A percentile compares a stretch with the other conserved stretches of the same genome.
These are phyloP conservation scores for Penicillium griseofulvum DNA, from an alignment of 2,329 filamentous ascomycete species.

Conservation along the genomic window DNA sequence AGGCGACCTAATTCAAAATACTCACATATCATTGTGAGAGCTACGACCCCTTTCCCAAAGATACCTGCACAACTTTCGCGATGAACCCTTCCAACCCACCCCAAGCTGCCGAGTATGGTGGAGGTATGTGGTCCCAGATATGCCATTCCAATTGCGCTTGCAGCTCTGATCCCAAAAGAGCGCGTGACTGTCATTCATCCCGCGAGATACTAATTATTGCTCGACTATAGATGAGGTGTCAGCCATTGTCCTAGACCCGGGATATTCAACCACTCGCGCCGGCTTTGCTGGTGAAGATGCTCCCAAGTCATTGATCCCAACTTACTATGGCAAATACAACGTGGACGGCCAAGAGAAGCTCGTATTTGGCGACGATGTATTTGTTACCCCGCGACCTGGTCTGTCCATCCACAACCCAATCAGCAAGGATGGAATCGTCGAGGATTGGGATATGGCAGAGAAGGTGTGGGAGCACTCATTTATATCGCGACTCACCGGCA, in stretches of 20 bases:
- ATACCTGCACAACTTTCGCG: constrained; percentile 12
- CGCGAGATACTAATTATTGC: neutral
- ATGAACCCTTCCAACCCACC: constrained; percentile 48
- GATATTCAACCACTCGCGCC: constrained; percentile 85
- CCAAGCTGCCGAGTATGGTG: constrained; percentile 49
- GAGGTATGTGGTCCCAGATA: constrained; percentile 40
- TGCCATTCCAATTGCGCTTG: neutral
- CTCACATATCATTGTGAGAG: neutral
- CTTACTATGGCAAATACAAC: constrained; percentile 72
- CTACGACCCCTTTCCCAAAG: neutral
- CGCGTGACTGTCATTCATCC: neutral
- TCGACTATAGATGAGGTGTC: constrained; percentile 79
- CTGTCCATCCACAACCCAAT: constrained; percentile 92
- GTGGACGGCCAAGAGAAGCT: constrained; percentile 54
- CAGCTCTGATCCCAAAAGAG: neutral
- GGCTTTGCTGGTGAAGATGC: constrained; percentile 98
- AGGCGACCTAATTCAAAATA: neutral
- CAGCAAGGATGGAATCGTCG: constrained; percentile 81
- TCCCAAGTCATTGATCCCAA: constrained; percentile 88
- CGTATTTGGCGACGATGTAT: constrained; percentile 86
- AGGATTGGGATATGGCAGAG: constrained; percentile 92
- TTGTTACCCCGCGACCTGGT: constrained; percentile 70
- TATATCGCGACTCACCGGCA: constrained; percentile 79
- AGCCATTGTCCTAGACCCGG: constrained; percentile 92
- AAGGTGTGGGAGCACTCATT: constrained; percentile 92